phyloP scores from a whole-genome alignment of 164 flowering plant species.

The Nymphaea colorata region DNA sequence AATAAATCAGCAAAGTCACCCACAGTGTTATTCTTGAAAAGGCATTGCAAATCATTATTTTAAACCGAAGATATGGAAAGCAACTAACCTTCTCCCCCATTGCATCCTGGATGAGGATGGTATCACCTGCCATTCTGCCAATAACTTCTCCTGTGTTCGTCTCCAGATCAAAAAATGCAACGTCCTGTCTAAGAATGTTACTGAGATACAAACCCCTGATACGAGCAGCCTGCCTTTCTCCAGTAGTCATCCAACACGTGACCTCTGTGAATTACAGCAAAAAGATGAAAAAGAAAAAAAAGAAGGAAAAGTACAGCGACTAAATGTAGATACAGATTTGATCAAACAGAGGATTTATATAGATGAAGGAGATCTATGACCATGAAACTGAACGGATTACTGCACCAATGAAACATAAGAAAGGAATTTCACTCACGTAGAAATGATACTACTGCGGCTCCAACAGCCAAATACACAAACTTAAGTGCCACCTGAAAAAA shows the following conservation, averaged over 20 bases:
- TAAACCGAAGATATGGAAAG: background rate
- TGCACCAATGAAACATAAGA: background rate
- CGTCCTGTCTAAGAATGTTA: constrained; percentile 52
- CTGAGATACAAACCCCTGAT: constrained; percentile 40
- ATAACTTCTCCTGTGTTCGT: constrained; percentile 57
- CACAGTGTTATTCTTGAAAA: background rate
- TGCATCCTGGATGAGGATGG: constrained; percentile 61
- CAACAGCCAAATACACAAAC: constrained; percentile 43
- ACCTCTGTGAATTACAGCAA: constrained; percentile 28
- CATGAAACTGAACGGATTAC: background rate
- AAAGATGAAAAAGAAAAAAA: background rate
- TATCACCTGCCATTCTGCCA: constrained; percentile 64
- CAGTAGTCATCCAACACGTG: constrained; percentile 50
- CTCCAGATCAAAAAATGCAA: constrained; percentile 55
- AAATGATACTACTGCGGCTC: constrained; percentile 35
- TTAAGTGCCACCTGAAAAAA: constrained; percentile 32
- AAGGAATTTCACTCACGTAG: constrained; percentile 38
- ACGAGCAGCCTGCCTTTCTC: constrained; percentile 45
- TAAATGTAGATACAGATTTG: background rate
- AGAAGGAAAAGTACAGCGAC: background rate
- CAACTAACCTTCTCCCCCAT: constrained; percentile 50
- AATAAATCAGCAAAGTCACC: background rate
- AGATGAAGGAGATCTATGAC: background rate
- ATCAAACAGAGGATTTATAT: background rate
- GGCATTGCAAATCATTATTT: background rate